phyloP scores from a whole-genome alignment of 116 monocot species.

The Posidonia oceanica region DNA sequence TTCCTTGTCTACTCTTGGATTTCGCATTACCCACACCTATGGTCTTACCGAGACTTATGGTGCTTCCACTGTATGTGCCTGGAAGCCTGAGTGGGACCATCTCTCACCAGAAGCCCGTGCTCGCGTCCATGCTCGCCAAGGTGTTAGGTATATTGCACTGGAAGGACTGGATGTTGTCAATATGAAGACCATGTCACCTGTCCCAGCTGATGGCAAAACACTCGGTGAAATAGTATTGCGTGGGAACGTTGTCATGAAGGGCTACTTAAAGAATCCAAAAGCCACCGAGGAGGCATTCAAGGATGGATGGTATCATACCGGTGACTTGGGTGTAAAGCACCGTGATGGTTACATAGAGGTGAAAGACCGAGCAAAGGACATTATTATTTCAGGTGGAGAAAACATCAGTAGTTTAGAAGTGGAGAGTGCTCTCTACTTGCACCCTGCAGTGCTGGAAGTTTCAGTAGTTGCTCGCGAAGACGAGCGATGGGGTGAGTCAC shows the following conservation, averaged over 20 bases:
- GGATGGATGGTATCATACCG: constrained; percentile 85
- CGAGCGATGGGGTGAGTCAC: constrained; percentile 92
- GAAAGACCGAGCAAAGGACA: constrained; percentile 85
- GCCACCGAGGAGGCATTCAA: constrained; percentile 84
- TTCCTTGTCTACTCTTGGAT: constrained; percentile 66
- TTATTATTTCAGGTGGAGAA: constrained; percentile 89
- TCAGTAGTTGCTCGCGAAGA: constrained; percentile 78
- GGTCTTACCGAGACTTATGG: constrained; percentile 93
- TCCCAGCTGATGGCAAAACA: constrained; percentile 59
- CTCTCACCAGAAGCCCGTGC: constrained; percentile 45
- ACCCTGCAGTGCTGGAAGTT: constrained; percentile 71
- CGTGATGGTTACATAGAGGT: constrained; percentile 77
- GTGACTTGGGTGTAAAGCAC: constrained; percentile 88
- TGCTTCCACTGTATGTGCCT: constrained; percentile 62
- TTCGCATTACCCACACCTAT: constrained; percentile 86
- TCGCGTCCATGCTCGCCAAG: constrained; percentile 74
- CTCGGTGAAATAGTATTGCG: constrained; percentile 86
- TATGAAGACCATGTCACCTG: constrained; percentile 53
- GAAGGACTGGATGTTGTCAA: constrained; percentile 76
- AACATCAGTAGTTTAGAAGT: constrained; percentile 90
- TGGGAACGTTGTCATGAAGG: constrained; percentile 89
- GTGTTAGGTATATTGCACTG: constrained; percentile 58
- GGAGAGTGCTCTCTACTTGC: constrained; percentile 58
- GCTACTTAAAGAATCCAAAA: constrained; percentile 80
- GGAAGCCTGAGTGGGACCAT: constrained; percentile 87